A percentile compares a stretch with the other conserved stretches of the same genome.
These are phyloP conservation scores for Halophytophthora batemanensis DNA, from an alignment of 352 stramenopile genomes.

Conservation along the genomic window DNA sequence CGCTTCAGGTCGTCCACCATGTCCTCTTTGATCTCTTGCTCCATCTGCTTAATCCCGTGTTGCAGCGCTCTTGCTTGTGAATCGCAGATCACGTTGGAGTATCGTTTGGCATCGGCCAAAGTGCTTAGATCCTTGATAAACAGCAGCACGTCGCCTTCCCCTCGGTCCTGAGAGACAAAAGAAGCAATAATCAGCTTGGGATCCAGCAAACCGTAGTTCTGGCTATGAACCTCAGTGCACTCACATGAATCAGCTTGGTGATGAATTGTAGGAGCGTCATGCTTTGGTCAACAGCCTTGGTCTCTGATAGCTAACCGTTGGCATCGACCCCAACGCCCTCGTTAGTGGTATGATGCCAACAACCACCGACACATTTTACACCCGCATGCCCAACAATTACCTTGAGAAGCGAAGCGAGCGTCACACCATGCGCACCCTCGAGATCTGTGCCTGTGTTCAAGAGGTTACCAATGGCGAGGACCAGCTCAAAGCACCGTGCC, in stretches of 20 bases:
- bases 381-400: too few species aligned
- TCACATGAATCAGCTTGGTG: conserved; percentile 72
- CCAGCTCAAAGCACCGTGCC: conserved; percentile 70
- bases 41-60: conserved; percentile 46
- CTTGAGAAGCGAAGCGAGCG: conserved; percentile 74
- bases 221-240: conserved; percentile 7
- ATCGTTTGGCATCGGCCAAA: conserved; percentile 56
- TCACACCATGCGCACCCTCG: conserved; percentile 63
- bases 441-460: conserved; percentile 73
- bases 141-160: conserved; percentile 61
- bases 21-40: conserved; percentile 74
- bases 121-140: conserved; percentile 62
- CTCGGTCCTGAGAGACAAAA: conserved; percentile 45
- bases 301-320: conserved; percentile 58
- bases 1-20: conserved; percentile 50
- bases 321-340: background rate
- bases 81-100: conserved; percentile 65
- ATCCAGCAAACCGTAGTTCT: background rate
- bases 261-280: conserved; percentile 79
- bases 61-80: conserved; percentile 51
- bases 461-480: conserved; percentile 72
- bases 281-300: conserved; percentile 73
- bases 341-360: background rate
- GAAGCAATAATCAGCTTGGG: background rate
- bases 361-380: background rate